These are phyloP conservation scores for Kwoniella shivajii DNA, from an alignment of 1,284 basidiomycete genomes.

Conservation along the genomic window DNA sequence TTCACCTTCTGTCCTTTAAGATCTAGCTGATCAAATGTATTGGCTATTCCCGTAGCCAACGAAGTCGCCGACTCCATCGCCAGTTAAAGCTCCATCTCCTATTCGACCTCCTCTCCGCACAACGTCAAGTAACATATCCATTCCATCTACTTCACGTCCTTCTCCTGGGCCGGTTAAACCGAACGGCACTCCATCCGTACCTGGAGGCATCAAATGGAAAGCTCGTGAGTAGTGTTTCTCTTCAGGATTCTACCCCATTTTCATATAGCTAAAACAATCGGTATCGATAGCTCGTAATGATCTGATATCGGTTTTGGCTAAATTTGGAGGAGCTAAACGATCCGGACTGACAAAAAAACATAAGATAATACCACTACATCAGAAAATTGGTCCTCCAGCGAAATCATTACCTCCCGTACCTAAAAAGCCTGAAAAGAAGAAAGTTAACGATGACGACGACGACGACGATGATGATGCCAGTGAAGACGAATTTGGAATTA, in stretches of 20 bases:
- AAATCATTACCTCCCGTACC: constrained; percentile 50
- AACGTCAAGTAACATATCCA: constrained; percentile 16
- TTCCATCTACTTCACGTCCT: constrained; percentile 11
- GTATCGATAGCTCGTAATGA: constrained; percentile 44
- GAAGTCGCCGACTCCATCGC: constrained; percentile 11
- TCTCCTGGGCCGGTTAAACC: constrained; percentile 29
- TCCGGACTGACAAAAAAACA: constrained; percentile 48
- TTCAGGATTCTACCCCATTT: not conserved
- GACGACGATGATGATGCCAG: constrained; percentile 46
- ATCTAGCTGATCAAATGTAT: not conserved
- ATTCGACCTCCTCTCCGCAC: constrained; percentile 13
- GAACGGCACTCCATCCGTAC: constrained; percentile 18
- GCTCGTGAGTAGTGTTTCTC: constrained; percentile 31
- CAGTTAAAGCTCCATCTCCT: constrained; percentile 11
- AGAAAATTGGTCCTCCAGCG: constrained; percentile 46
- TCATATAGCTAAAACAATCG: not conserved
- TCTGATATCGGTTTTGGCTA: constrained; percentile 42
- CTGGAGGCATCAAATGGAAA: constrained; percentile 40
- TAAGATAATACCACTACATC: constrained; percentile 47
- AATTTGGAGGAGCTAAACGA: constrained; percentile 42
- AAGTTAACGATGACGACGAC: constrained; percentile 36
- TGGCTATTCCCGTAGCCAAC: not conserved
- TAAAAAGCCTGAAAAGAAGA: constrained; percentile 46
- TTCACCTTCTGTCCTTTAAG: not conserved
- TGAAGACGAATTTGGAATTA: constrained; percentile 36